Base-by-base conservation (phyloP, 2,329 filamentous ascomycete genomes). In the Epichloe aotearoae region DNA sequence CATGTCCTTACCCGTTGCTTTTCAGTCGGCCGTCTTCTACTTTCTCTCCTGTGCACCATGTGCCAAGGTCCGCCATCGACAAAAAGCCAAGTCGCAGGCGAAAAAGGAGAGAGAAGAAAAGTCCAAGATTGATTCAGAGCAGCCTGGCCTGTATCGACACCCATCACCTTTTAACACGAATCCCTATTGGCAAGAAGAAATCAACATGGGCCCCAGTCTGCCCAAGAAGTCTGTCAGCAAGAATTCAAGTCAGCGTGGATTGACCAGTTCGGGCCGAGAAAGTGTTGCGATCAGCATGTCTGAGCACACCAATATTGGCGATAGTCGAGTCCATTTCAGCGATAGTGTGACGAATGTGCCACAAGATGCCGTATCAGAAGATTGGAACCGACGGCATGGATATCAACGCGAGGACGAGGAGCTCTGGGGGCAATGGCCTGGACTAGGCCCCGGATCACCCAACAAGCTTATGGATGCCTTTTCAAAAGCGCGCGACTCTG, bases 361-460 rank as follows among this genome's bases (percentile, higher is more conserved):
- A 57, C 72, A 80, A 60, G 66, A 65, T n/a, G 65, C 64, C 44
- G 52, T 62, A 4, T 64, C 66, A 10, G 62, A 65, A 36, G 83
- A 82, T 46, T 89, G 85, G 85, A 91, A 93, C 61, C 75, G 75
- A 59, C 82, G 64, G 19, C 62, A 81, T 65, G 79, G 84, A 54
- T 90, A 94, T 64, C 87, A 95, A 65, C 76, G 89, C 50, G 87
- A 93, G 63, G 89, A 95, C 57, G 90, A 96, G 67, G 82, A 86
- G 56, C 73, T 95, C 5, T 94, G 88, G 86, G 88, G 88, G 17
- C 66, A 78, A 30, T 41, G 43, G 49, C 38, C 50, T 12, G 55
- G 52, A 55, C 11, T 20, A 14, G 50, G 44, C 41, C 30, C 47
- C 8, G 80, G 83, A 59, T 59, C 66, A 52, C 73, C 77, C 45